Evolutionary conservation across 164 flowering plant species (phyloP).

Genomic region (Vitis cinerea): DNA sequence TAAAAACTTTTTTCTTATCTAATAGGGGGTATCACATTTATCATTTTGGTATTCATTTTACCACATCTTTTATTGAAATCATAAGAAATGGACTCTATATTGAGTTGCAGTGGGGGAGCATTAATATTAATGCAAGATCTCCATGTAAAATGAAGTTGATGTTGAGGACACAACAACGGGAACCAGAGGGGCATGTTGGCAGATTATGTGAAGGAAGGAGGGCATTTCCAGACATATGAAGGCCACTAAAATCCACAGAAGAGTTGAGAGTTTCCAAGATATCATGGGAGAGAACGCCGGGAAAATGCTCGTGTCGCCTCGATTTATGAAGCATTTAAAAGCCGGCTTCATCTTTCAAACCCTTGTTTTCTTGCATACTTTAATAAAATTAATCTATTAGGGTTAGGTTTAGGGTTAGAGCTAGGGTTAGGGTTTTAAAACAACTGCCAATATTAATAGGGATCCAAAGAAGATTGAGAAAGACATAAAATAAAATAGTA

Average conservation of each 20-base stretch:
- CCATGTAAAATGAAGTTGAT: no score
- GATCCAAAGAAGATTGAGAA: no score
- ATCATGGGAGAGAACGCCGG: conserved; percentile 57
- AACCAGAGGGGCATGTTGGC: conserved; percentile 3
- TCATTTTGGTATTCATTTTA: no score
- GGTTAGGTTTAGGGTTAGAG: neutral
- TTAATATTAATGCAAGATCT: no score
- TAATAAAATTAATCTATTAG: neutral
- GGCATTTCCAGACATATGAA: conserved; percentile 21
- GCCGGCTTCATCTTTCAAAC: conserved; percentile 6
- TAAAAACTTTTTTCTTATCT: accelerated
- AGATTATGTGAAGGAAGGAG: conserved; percentile 13
- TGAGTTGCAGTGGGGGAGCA: no score
- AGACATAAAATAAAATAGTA: no score
- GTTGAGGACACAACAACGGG: no score
- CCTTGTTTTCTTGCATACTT: conserved; percentile 10
- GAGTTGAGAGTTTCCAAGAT: conserved; percentile 35
- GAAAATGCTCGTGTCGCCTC: conserved; percentile 68
- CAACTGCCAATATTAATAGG: neutral
- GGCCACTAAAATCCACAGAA: conserved; percentile 43
- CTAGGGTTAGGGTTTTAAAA: neutral
- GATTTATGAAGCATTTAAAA: conserved; percentile 29
- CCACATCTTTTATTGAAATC: no score
- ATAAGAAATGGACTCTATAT: no score
- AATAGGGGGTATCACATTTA: no score